Base-by-base conservation (phyloP, 1,139 yeast species). In the Yamadazyma trypodendri region DNA sequence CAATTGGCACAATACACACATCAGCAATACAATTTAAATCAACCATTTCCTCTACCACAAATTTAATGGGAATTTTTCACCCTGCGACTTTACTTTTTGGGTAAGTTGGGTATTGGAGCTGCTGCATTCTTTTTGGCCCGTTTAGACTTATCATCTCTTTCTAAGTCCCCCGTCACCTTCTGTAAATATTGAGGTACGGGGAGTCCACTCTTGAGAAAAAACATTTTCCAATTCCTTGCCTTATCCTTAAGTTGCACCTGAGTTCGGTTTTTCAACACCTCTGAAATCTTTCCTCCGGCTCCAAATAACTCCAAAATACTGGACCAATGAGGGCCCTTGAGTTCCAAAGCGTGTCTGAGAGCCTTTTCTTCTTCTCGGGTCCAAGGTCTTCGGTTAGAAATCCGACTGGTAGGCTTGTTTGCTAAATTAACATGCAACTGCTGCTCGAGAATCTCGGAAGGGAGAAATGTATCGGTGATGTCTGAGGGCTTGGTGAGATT, bases 181-280 rank as follows among this genome's bases (percentile, higher is more conserved):
- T 68, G 71, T 46, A 92, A 66, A 52, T 87, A 90, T 3, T 73
- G 79, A 0, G 97, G 97, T 4, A 90, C 78, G 6, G 86, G 79
- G 34, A 78, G 61, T 3, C 81, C 81, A 41, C 79, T 74, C 54
- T 88, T 85, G 42, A 89, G 64, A 56, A 84, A 88, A 46, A 84
- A 83, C 74, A 87, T 77, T 58, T 90, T 92, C 87, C 96, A 84
- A 55, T 92, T 92, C 48, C 97, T 75, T 0, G 97, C 97, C 56
- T 92, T 92, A 57, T 92, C 98, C 57, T 92, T 92, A 41, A 92
- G 71, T 58, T 90, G 97, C 10, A 90, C 89, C 55, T 89, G 95
- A 10, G 84, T 82, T 54, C 97, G 72, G 54, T 88, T 86, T 58
- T 87, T 90, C 49, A 92, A 70, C 2, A 82, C 80, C 58, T 92